phyloP scores from a whole-genome alignment of 768 basidiomycete genomes.

The Tricholoma hemisulphureum region DNA sequence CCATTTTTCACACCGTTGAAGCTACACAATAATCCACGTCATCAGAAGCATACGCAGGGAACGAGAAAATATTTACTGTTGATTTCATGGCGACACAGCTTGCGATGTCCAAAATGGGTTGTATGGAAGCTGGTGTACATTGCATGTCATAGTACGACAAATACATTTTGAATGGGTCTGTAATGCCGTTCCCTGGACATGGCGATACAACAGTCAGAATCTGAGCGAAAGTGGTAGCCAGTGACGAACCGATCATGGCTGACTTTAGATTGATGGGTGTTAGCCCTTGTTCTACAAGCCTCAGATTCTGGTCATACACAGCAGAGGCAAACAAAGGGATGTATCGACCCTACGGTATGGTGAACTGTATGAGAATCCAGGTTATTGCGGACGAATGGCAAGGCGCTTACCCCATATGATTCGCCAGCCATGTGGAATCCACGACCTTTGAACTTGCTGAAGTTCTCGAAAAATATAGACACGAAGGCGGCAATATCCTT shows the following conservation, averaged over 20 bases:
- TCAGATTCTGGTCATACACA: conserved; percentile 69
- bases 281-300: conserved; percentile 52
- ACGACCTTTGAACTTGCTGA: conserved; percentile 66
- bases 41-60: background rate
- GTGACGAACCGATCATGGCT: conserved; percentile 58
- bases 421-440: conserved; percentile 69
- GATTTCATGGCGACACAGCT: conserved; percentile 5
- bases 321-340: conserved; percentile 74
- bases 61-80: conserved; percentile 1
- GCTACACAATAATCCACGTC: conserved; percentile 29
- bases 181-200: conserved; percentile 47
- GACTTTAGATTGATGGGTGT: conserved; percentile 62
- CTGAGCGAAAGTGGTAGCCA: background rate
- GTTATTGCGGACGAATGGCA: background rate
- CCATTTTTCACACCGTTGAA: conserved; percentile 59
- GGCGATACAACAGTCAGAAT: background rate
- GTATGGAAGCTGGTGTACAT: conserved; percentile 44
- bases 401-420: conserved; percentile 63
- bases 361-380: background rate
- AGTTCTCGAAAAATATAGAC: conserved; percentile 72
- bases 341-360: conserved; percentile 54
- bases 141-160: conserved; percentile 37
- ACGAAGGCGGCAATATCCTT: conserved; percentile 71
- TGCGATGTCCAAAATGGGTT: conserved; percentile 37
- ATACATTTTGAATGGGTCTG: conserved; percentile 44